phyloP scores from a whole-genome alignment of 2,329 filamentous ascomycete genomes.

The Albophoma yamanashiensis region DNA sequence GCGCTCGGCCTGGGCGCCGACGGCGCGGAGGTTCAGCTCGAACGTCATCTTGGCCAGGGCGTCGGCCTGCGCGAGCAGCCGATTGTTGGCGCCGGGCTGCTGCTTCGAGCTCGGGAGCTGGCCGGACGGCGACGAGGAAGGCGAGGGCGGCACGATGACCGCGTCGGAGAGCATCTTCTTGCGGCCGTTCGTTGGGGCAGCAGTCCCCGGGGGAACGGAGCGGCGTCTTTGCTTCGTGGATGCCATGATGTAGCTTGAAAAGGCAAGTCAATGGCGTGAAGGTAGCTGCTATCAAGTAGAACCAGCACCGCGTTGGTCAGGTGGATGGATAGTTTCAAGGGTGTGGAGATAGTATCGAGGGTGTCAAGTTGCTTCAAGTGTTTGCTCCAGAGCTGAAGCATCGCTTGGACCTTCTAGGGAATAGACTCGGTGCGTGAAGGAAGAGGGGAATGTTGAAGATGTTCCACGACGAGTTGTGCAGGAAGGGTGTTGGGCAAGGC shows the following conservation, averaged over 20 bases:
- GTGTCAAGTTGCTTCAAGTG: too few species aligned
- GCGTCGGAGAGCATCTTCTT: background rate
- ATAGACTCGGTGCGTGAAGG: background rate
- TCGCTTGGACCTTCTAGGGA: background rate
- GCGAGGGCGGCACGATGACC: background rate
- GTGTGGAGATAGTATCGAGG: too few species aligned
- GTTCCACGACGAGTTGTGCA: background rate
- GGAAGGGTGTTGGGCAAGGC: background rate
- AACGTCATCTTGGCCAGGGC: slow-evolving; percentile 24
- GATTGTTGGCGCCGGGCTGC: background rate
- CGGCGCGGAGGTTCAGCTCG: slow-evolving; percentile 22
- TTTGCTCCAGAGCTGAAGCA: background rate
- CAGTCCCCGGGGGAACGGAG: background rate
- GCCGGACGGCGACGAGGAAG: background rate
- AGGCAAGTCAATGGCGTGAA: background rate
- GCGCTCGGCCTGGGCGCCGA: slow-evolving; percentile 15
- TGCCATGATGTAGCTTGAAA: background rate
- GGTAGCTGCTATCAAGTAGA: background rate
- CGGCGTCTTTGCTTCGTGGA: background rate
- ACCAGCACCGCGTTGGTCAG: background rate
- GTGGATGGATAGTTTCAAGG: too few species aligned
- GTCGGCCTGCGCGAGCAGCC: slow-evolving; percentile 16
- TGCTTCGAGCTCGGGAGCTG: background rate
- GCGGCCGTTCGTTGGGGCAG: background rate
- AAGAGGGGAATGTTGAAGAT: too few species aligned